Percentiles rank a stretch among this genome's conserved stretches.
Conservation (phyloP, 139 green algal genomes). For the Gonium pectorale region DNA sequence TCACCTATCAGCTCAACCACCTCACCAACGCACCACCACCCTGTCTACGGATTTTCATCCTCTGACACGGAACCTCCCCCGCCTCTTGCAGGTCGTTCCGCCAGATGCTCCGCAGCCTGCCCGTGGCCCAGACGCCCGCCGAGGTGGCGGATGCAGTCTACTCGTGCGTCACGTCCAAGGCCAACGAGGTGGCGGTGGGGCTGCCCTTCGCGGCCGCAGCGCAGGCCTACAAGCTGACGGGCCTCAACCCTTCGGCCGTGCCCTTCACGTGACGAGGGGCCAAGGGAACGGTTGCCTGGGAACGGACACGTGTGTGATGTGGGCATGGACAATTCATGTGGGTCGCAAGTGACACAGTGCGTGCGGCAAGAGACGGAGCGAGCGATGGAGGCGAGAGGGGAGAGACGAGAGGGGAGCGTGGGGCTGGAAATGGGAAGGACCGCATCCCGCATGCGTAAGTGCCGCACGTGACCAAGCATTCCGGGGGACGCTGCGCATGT, state of each 20-base stretch:
- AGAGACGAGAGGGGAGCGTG: neutral
- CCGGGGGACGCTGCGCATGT: too few species aligned
- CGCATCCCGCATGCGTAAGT: too few species aligned
- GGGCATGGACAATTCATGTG: too few species aligned
- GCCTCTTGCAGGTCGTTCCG: slow-evolving; percentile 23
- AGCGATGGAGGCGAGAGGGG: neutral
- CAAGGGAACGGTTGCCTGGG: neutral
- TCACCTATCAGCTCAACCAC: too few species aligned
- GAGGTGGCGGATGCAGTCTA: slow-evolving; percentile 62
- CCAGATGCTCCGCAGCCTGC: slow-evolving; percentile 47
- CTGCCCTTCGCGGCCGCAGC: slow-evolving; percentile 50
- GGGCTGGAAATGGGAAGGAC: neutral
- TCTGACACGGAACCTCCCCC: too few species aligned
- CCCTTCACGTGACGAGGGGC: slow-evolving; percentile 39
- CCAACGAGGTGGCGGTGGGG: slow-evolving; percentile 58
- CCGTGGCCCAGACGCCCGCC: slow-evolving; percentile 58
- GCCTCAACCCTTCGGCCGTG: slow-evolving; percentile 49
- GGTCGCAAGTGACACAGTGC: too few species aligned
- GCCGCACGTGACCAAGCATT: too few species aligned
- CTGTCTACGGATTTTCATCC: too few species aligned
- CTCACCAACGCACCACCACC: too few species aligned
- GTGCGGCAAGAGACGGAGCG: too few species aligned
- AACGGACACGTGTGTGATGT: too few species aligned
- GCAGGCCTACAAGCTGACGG: slow-evolving; percentile 45
- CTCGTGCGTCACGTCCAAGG: slow-evolving; percentile 29